Base-by-base conservation (phyloP, 805 yeast genomes). In the Jamesozyma rosinii region DNA sequence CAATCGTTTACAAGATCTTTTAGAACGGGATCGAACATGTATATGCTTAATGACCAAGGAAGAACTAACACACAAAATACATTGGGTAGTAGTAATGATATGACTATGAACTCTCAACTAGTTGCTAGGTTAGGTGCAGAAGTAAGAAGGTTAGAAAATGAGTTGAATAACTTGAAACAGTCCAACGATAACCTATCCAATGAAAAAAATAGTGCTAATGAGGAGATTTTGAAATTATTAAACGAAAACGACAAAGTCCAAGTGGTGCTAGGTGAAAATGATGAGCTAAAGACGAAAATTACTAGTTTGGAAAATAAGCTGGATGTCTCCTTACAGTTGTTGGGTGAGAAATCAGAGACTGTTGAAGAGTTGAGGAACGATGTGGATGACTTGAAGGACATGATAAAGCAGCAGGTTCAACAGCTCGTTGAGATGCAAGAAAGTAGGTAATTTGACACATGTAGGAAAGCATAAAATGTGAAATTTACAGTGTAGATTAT, bases 291-390 rank as follows among this genome's bases (percentile, higher is more conserved):
- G 17, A 40, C 45, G 8, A 50, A 55, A 24, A 56, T 76, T 0
- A 58, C 57, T 0, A 68, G 64, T 20, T 46, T 77, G 37, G 70
- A 67, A 15, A 54, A 60, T 18, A 64, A 65, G 42, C 70, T 72
- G 43, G 75, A 81, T 5, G 74, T 84, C 39, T 64, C 88, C 37
- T 47, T 61, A n/a, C 83, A 79, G 51, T 58, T 84, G 44, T 69
- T 90, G 14, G 95, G 95, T 5, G 96, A 89, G 57, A 88, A 88
- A 58, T 73, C 86, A 5, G 98, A 94, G 59, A 72, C 70, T 48
- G 90, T 85, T 4, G 83, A 79, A 44, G 98, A 92, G 61, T 70
- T 92, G 37, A 74, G 72, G 50, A 95, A 94, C 6, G 98, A 92
- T 57, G 90, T 92, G 15, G 73, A 70, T 4, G 98, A 92, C 63